Percentiles rank a stretch among this genome's conserved stretches.
These are phyloP conservation scores for Tetracladium setigerum DNA, from an alignment of 495 filamentous ascomycete species.

Conservation along the genomic window DNA sequence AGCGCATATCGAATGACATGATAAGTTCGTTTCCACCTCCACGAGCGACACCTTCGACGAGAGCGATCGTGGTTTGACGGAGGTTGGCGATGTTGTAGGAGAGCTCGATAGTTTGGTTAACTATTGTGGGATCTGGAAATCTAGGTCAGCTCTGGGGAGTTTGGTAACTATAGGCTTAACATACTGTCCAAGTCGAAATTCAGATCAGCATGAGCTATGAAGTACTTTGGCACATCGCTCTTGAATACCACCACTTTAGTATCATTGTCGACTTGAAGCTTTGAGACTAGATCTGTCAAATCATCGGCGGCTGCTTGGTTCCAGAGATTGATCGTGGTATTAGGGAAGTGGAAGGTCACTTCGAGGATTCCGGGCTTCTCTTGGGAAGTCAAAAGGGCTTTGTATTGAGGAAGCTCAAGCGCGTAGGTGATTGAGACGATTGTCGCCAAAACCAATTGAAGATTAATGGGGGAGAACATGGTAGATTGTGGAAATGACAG, in stretches of 20 bases:
- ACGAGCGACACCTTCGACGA: conserved; percentile 3
- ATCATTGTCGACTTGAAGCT: conserved; percentile 1
- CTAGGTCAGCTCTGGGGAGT: background rate
- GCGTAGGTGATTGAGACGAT: background rate
- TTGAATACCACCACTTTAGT: conserved; percentile 2
- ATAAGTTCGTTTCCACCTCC: conserved; percentile 5
- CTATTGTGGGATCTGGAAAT: background rate
- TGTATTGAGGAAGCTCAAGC: background rate
- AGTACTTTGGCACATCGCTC: conserved; percentile 4
- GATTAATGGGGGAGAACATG: too few species aligned
- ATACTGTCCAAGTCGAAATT: background rate
- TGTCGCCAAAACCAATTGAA: too few species aligned
- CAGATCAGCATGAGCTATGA: conserved; percentile 2
- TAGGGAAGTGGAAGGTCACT: background rate
- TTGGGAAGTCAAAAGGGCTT: background rate
- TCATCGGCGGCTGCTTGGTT: background rate
- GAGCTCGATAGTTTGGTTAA: background rate
- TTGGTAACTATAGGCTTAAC: background rate
- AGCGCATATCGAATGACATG: conserved; percentile 2
- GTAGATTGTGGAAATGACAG: too few species aligned
- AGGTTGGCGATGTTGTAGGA: conserved; percentile 2
- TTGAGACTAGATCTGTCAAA: background rate
- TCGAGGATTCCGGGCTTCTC: background rate
- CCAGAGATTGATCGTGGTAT: background rate
- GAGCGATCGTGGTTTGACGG: conserved; percentile 2